Base-by-base conservation (phyloP, 371 early-diverging fungal species). In the Apophysomyces variabilis region DNA sequence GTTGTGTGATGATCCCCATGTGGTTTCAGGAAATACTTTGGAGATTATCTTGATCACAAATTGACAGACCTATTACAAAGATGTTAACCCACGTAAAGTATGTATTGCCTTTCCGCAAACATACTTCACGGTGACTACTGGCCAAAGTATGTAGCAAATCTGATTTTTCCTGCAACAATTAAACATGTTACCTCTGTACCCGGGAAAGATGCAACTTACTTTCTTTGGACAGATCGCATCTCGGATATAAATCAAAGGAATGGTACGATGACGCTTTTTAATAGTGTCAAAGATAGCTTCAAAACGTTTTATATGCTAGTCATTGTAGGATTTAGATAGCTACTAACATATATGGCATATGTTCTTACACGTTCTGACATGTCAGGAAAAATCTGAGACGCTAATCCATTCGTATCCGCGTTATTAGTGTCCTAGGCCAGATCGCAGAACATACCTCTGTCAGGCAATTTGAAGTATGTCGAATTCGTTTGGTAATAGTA, bases 1-100 rank as follows among this genome's bases (percentile, higher is more conserved):
- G 44, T 92, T 92, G 7, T 80, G 69, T 7, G 39, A 47, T 7
- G 76, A 75, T 4, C 90, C 91, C 78, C 84, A 87, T 58, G 89
- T 78, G 3, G 61, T 70, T 0, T 67, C 32, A 1, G 92, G 90
- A 38, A 90, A 76, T 4, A 87, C 68, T 3, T 66, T 65, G 32
- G 76, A 67, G 3, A 87, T 11, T 39, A 59, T 61, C 5, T 39
- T 41, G 4, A 16, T 41, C 12, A 66, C 18, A 58, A 74, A 77
- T 50, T 50, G 54, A 21, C 21, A 1, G 8, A 50, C 54, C 54
- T 50, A 11, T 26, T 1, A 26, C 32, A 26, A 26, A 26, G 0
- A 26, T 26, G 32, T 26, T 26, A 26, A 3, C 32, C 32, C 32
- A 26, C 32, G 32, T 26, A 26, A 26, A 26, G 32, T 26, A 26